Base-by-base conservation (phyloP, 345 rosid genomes). In the Lepidium africanum region DNA sequence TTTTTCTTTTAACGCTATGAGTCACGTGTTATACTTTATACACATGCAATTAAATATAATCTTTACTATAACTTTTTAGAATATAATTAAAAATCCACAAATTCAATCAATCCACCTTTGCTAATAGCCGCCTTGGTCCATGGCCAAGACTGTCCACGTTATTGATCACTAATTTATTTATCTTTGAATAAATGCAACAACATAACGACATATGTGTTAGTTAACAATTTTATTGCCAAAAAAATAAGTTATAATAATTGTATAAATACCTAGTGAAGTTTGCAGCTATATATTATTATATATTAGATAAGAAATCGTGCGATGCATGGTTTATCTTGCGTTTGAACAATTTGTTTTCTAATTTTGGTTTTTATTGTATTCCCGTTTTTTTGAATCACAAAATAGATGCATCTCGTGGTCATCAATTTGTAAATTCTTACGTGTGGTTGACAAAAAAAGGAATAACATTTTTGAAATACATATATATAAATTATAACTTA, bases 121-220 rank as follows among this genome's bases (percentile, higher is more conserved):
- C 19, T 2, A 27, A 27, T 48, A 56, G 76, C 76, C 70, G 65
- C 70, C 69, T 25, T 40, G 64, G 38, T 23, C 65, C 70, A 63
- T 38, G 32, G 27, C 35, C 33, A 19, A 35, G 77, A 65, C 71
- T 15, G 37, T 72, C 71, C 65, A 72, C 71, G 71, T 64, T 57
- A 49, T 50, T 41, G 7, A 48, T 59, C 25, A 13, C 7, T 69
- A 39, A 21, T 69, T 40, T 50, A 51, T 37, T n/a, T 36, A 52
- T 62, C 21, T 62, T 21, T 2, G 2, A 39, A 27, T 10, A 21
- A 33, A 58, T 41, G 33, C 72, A 73, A 65, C 40, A 33, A 33
- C 72, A 58, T 65, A 73, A 58, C 55, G 72, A 73, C 77, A 58
- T 33, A 41, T 25, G 60, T 13, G 25, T 33, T 65, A 56, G 65